phyloP scores from a whole-genome alignment of 129 eudicot genomes.

The sunflower (Helianthus annuus) region DNA sequence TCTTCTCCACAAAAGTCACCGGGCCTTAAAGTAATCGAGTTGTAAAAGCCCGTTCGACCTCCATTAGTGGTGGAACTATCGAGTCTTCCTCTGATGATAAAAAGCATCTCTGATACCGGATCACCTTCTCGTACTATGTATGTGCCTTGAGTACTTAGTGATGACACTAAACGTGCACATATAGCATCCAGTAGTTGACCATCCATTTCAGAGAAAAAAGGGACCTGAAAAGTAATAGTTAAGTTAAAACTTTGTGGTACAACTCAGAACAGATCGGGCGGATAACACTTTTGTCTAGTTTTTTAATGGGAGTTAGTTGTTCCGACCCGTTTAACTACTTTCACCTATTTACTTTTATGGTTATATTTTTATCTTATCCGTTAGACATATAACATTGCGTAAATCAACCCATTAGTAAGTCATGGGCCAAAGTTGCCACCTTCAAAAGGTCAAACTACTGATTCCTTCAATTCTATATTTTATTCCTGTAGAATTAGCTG shows the following conservation, averaged over 20 bases:
- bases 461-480: neutral
- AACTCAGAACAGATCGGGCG: too few species aligned
- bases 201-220: slow-evolving; percentile 93
- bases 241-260: neutral
- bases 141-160: slow-evolving; percentile 71
- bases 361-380: neutral
- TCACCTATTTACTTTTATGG: neutral
- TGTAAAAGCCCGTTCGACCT: slow-evolving; percentile 84
- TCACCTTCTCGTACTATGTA: slow-evolving; percentile 93
- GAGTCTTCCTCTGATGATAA: slow-evolving; percentile 67
- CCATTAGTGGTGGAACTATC: slow-evolving; percentile 93
- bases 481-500: neutral
- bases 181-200: slow-evolving; percentile 84
- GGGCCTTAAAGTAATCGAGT: slow-evolving; percentile 63
- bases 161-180: slow-evolving; percentile 77
- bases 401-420: neutral
- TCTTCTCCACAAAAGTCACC: slow-evolving; percentile 98
- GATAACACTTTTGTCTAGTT: too few species aligned
- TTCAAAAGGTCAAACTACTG: neutral
- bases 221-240: slow-evolving; percentile 54
- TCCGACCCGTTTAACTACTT: neutral
- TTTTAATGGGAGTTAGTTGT: too few species aligned
- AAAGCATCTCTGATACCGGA: slow-evolving; percentile 86
- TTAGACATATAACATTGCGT: neutral
- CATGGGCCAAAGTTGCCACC: neutral